Base-by-base conservation (phyloP, 768 basidiomycete genomes). In the Pleurotus citrinopileatus region DNA sequence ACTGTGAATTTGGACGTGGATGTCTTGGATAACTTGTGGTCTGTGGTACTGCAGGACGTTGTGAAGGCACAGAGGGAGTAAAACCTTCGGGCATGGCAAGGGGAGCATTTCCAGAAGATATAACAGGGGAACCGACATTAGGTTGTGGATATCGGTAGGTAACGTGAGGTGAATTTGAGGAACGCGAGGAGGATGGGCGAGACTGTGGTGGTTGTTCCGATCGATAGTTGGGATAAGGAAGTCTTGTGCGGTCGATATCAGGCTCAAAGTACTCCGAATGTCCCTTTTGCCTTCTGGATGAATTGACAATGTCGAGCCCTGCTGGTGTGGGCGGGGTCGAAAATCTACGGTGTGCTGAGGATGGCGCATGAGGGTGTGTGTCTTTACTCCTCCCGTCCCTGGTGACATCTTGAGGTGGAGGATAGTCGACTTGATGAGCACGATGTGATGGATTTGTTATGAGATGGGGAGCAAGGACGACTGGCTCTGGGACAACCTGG, bases 391-490 rank as follows among this genome's bases (percentile, higher is more conserved):
- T n/a, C n/a, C n/a, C n/a, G n/a, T n/a, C n/a, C n/a, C n/a, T n/a
- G n/a, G n/a, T n/a, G n/a, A n/a, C n/a, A n/a, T n/a, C n/a, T n/a
- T n/a, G 29, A n/a, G n/a, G 56, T 20, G 15, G 19, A 23, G 22
- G 17, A 4, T 34, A 53, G 8, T 53, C 42, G 51, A 40, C 4
- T 28, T 37, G 48, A 26, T 26, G 52, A 19, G 50, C 9, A 37
- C 37, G 50, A 12, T 43, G 36, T 12, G 52, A 47, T 9, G 47
- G 27, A n/a, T 56, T 55, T 22, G 28, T 48, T 54, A 61, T 58
- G 38, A 71, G 66, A 57, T 68, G 69, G 45, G 70, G 69, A 20
- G 67, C 66, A 25, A 70, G 64, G n/a, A 68, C 47, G 37, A 70
- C 67, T 7, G 65, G 59, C 42, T 70, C 66, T 34, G 61, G 44